phyloP scores from a whole-genome alignment of 1,284 basidiomycete genomes.

The Porphyrellus sp. region DNA sequence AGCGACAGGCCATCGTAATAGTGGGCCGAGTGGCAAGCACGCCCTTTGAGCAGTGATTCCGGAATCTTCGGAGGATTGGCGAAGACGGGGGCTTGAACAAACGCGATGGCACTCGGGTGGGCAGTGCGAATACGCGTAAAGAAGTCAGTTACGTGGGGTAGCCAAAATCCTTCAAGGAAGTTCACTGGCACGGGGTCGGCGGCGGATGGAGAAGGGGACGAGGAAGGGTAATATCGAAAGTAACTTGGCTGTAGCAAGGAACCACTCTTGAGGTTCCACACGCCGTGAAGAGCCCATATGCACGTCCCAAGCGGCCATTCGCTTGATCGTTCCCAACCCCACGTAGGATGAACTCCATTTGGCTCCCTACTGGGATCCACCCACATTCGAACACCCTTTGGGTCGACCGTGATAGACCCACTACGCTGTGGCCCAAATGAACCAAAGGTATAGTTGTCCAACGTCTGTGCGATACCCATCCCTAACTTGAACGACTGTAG shows the following conservation, averaged over 20 bases:
- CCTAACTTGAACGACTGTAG: slow-evolving; percentile 83
- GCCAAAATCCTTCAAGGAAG: slow-evolving; percentile 84
- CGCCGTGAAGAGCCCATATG: slow-evolving; percentile 90
- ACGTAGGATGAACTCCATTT: slow-evolving; percentile 48
- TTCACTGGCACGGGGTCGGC: slow-evolving; percentile 43
- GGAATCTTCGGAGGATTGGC: slow-evolving; percentile 67
- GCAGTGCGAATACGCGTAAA: slow-evolving; percentile 60
- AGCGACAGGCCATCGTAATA: slow-evolving; percentile 94
- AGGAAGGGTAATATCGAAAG: slow-evolving; percentile 55
- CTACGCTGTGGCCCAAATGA: slow-evolving; percentile 74
- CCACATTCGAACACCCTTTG: slow-evolving; percentile 77
- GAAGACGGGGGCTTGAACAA: slow-evolving; percentile 93
- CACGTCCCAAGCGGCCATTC: slow-evolving; percentile 85
- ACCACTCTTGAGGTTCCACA: slow-evolving; percentile 81
- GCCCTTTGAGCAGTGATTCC: slow-evolving; percentile 60
- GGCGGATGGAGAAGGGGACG: slow-evolving; percentile 11
- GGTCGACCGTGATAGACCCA: slow-evolving; percentile 80
- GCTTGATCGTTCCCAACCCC: slow-evolving; percentile 37
- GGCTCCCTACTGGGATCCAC: slow-evolving; percentile 47
- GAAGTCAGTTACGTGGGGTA: slow-evolving; percentile 72
- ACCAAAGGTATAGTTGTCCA: slow-evolving; percentile 86
- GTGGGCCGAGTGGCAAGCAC: slow-evolving; percentile 81
- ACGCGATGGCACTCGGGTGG: slow-evolving; percentile 86
- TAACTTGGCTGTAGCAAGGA: slow-evolving; percentile 76
- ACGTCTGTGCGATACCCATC: slow-evolving; percentile 80